Conservation (phyloP, 805 yeast genomes). For the Metschnikowia santaceciliae region DNA sequence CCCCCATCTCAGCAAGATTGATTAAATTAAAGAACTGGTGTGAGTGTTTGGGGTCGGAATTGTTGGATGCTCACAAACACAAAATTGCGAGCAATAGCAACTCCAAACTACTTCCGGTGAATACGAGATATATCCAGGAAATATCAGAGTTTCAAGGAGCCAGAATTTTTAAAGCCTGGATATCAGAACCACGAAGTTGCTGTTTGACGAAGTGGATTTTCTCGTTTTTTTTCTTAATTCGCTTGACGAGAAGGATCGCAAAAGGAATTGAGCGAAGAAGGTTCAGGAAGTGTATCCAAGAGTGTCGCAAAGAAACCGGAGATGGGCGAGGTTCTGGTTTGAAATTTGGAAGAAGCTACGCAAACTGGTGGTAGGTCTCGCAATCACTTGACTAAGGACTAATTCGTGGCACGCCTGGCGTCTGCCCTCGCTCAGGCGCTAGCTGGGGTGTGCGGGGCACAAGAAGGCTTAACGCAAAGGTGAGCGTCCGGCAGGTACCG, state of each 20-base stretch:
- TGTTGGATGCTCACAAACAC: conserved; percentile 1
- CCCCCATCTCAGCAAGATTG: conserved; percentile 30
- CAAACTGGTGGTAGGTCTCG: neutral
- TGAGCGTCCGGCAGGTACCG: conserved; percentile 1
- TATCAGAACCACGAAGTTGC: conserved; percentile 1
- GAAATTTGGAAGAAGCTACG: neutral
- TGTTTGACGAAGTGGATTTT: neutral
- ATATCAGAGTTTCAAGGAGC: neutral
- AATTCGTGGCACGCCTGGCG: neutral
- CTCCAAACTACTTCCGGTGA: neutral
- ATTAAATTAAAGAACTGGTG: neutral
- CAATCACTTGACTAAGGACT: neutral
- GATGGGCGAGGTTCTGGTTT: neutral
- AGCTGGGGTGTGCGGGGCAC: conserved; percentile 2
- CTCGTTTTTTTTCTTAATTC: conserved; percentile 1
- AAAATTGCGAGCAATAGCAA: neutral
- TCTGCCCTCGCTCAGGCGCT: conserved; percentile 2
- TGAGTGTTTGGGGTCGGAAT: neutral
- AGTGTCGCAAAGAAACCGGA: neutral
- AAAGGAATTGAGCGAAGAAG: neutral
- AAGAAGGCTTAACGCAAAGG: neutral
- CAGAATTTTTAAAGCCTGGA: neutral
- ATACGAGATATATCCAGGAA: neutral
- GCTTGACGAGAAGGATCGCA: conserved; percentile 1
- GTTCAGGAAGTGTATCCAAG: neutral